These are phyloP conservation scores for Helotiales sp. DNA, from an alignment of 2,329 filamentous ascomycete species.

Conservation along the genomic window DNA sequence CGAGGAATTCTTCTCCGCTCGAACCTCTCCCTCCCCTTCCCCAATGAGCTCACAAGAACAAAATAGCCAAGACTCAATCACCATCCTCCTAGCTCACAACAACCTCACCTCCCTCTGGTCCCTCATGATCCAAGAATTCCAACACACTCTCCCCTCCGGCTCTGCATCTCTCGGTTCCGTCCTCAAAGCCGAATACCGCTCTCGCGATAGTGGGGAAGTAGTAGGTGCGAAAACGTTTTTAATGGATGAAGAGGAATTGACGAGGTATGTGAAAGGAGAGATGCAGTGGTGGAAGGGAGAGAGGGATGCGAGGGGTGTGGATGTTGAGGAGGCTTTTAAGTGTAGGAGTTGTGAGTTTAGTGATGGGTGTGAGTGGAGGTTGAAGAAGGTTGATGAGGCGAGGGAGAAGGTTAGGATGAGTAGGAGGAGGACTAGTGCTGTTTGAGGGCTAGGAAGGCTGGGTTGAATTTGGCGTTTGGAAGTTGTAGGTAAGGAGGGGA, in stretches of 20 bases:
- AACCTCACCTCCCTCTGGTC: conserved; percentile 60
- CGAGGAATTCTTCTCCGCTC: conserved; percentile 59
- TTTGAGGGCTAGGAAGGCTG: conserved; percentile 9
- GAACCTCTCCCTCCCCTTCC: conserved; percentile 37
- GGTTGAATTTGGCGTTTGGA: too few species aligned
- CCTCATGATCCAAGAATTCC: conserved; percentile 62
- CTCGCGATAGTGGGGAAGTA: conserved; percentile 45
- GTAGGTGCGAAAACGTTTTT: conserved; percentile 62
- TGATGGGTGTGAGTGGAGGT: conserved; percentile 76
- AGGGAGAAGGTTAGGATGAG: conserved; percentile 25
- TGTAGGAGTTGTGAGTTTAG: conserved; percentile 83
- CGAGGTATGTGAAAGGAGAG: conserved; percentile 65
- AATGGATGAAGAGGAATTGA: conserved; percentile 64
- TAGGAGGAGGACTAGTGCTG: conserved; percentile 14
- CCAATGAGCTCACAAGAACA: conserved; percentile 17
- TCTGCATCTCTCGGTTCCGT: conserved; percentile 55
- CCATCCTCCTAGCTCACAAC: conserved; percentile 55
- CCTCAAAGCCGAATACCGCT: conserved; percentile 56
- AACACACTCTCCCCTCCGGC: conserved; percentile 46
- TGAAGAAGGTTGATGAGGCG: conserved; percentile 64
- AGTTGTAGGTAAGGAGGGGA: too few species aligned
- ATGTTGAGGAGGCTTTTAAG: conserved; percentile 84
- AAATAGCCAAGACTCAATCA: conserved; percentile 34
- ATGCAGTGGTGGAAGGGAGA: conserved; percentile 89
- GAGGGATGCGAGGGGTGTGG: conserved; percentile 70